phyloP scores from a whole-genome alignment of 176 grass and related monocot genomes.

The Rhynchospora breviuscula region DNA sequence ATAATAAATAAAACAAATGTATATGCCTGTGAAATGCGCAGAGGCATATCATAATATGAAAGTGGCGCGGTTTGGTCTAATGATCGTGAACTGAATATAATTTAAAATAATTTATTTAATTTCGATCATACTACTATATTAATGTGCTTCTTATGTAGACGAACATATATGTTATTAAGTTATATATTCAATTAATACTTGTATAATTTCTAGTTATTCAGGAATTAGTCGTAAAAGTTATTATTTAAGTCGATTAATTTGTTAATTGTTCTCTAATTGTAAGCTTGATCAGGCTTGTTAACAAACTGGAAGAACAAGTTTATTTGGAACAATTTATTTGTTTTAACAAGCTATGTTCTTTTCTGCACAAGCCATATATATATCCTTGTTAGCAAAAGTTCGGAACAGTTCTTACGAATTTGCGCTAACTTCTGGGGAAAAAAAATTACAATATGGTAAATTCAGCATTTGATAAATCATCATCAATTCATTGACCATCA shows the following conservation, averaged over 20 bases:
- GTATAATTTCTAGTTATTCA: background rate
- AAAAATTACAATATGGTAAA: background rate
- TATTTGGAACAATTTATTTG: too few species aligned
- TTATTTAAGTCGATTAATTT: background rate
- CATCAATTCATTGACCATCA: background rate
- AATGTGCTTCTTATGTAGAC: background rate
- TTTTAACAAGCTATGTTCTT: too few species aligned
- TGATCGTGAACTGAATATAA: background rate
- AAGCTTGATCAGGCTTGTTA: too few species aligned
- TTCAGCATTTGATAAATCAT: background rate
- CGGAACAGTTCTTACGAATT: background rate
- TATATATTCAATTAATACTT: background rate
- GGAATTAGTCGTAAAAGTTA: background rate
- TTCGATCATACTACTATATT: background rate
- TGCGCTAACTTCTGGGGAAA: background rate
- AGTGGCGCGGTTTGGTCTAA: background rate
- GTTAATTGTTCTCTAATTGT: too few species aligned
- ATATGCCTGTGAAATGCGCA: background rate
- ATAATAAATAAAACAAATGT: background rate
- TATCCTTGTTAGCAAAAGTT: too few species aligned
- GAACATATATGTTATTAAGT: background rate
- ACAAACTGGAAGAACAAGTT: too few species aligned
- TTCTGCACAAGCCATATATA: too few species aligned
- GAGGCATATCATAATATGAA: too few species aligned
- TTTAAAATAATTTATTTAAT: background rate